Conservation (phyloP, 331 rosid species). For the Saraca asoca region DNA sequence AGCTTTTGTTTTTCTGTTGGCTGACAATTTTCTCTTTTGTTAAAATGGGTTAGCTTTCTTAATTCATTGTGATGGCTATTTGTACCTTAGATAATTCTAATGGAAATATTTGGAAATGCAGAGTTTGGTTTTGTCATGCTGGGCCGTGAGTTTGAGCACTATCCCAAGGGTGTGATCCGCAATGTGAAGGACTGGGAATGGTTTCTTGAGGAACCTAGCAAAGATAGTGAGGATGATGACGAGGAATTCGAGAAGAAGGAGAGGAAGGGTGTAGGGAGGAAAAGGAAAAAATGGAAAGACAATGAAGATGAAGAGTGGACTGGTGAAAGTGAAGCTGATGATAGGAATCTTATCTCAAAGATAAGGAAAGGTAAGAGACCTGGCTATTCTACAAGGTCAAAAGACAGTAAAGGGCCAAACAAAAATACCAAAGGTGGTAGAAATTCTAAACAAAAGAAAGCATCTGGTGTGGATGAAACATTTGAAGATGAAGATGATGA, state of each 20-base stretch:
- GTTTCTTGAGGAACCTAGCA: slow-evolving; percentile 68
- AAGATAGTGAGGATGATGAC: slow-evolving; percentile 55
- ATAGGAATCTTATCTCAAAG: slow-evolving; percentile 43
- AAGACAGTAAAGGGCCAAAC: slow-evolving; percentile 23
- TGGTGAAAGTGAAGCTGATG: slow-evolving; percentile 66
- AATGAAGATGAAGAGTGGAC: slow-evolving; percentile 69
- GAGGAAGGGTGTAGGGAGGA: slow-evolving; percentile 35
- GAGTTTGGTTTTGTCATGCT: slow-evolving; percentile 77
- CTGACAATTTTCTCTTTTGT: no score
- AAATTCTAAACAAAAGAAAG: slow-evolving; percentile 42
- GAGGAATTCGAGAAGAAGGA: slow-evolving; percentile 46
- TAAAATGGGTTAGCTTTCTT: neutral
- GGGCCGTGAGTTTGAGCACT: slow-evolving; percentile 80
- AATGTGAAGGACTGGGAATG: slow-evolving; percentile 68
- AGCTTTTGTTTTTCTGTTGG: no score
- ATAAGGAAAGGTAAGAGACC: slow-evolving; percentile 45
- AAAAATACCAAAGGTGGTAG: slow-evolving; percentile 31
- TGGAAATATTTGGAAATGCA: slow-evolving; percentile 40
- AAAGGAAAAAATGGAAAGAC: slow-evolving; percentile 47
- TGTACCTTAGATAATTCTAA: slow-evolving; percentile 25
- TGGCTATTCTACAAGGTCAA: slow-evolving; percentile 66
- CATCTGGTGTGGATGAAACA: slow-evolving; percentile 24
- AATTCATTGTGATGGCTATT: neutral
- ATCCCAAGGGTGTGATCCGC: slow-evolving; percentile 59
- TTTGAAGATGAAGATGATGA: slow-evolving; percentile 49